A percentile compares a stretch with the other conserved stretches of the same genome.
phyloP scores from a whole-genome alignment of 495 filamentous ascomycete genomes.

The Neurospora sp. region DNA sequence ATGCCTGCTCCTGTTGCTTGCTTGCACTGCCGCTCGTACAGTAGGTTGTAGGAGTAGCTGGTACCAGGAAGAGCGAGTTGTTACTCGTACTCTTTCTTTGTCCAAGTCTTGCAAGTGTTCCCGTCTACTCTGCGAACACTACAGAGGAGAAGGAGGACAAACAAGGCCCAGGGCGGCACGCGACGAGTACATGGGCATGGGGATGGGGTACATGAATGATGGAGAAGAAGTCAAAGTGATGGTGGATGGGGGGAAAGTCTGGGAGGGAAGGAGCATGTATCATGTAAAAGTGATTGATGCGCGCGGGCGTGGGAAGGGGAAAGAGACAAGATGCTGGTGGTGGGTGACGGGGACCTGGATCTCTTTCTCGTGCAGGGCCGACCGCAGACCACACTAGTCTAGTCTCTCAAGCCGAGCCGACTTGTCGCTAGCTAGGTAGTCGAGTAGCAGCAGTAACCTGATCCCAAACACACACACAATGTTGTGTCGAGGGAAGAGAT shows the following conservation, averaged over 20 bases:
- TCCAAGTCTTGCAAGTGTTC: background rate
- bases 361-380: background rate
- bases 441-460: background rate
- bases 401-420: background rate
- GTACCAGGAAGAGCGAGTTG: background rate
- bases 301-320: constrained; percentile 3
- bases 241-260: background rate
- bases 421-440: background rate
- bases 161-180: constrained; percentile 12
- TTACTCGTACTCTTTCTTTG: background rate
- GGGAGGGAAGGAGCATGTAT: constrained; percentile 1
- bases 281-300: constrained; percentile 1
- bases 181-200: constrained; percentile 17
- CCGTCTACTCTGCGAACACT: background rate
- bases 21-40: background rate
- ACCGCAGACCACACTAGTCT: background rate
- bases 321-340: background rate
- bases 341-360: background rate
- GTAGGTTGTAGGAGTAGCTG: background rate
- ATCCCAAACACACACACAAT: background rate
- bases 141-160: background rate
- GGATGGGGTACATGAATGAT: constrained; percentile 22
- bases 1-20: background rate
- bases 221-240: background rate
- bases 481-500: background rate